Evolutionary conservation across 2,329 filamentous ascomycete genomes (phyloP).

Genomic region (Hymenoscyphus fructigenus): DNA sequence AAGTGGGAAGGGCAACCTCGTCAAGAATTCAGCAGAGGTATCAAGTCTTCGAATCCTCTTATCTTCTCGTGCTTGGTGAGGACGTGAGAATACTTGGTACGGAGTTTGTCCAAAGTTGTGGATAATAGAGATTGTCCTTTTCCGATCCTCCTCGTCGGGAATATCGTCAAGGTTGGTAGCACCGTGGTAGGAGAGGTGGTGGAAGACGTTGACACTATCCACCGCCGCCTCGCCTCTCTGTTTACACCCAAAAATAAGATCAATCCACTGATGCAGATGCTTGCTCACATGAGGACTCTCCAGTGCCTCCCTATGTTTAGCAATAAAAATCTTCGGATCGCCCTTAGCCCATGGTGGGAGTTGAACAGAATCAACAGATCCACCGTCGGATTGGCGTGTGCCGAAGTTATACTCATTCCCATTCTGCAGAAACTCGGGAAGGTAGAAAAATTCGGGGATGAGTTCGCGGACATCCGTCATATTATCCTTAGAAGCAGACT

Average conservation of each 20-base stretch:
- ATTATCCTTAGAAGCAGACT: conserved; percentile 82
- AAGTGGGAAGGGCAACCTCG: conserved; percentile 74
- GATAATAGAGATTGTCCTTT: conserved; percentile 81
- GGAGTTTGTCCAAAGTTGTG: conserved; percentile 99
- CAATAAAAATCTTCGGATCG: conserved; percentile 91
- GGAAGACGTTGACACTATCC: conserved; percentile 92
- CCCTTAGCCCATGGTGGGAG: conserved; percentile 97
- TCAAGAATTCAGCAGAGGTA: conserved; percentile 71
- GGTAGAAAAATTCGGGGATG: conserved; percentile 95
- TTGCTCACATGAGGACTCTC: conserved; percentile 91
- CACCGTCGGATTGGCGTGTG: conserved; percentile 74
- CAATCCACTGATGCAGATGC: conserved; percentile 91
- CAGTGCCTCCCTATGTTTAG: conserved; percentile 91
- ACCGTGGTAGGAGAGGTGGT: conserved; percentile 91
- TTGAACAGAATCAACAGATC: conserved; percentile 78
- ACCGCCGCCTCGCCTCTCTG: conserved; percentile 90
- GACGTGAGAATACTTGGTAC: conserved; percentile 83
- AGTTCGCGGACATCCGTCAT: conserved; percentile 94
- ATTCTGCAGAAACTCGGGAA: conserved; percentile 94
- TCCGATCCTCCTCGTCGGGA: conserved; percentile 61
- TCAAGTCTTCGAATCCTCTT: conserved; percentile 72
- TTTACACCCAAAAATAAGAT: conserved; percentile 90
- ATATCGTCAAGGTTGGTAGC: conserved; percentile 92
- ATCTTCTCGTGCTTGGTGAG: conserved; percentile 76
- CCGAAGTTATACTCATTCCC: conserved; percentile 95